A percentile compares a stretch with the other conserved stretches of the same genome.
Evolutionary conservation across 1,139 yeast species (phyloP).

Genomic region (Taphrina pruni): DNA sequence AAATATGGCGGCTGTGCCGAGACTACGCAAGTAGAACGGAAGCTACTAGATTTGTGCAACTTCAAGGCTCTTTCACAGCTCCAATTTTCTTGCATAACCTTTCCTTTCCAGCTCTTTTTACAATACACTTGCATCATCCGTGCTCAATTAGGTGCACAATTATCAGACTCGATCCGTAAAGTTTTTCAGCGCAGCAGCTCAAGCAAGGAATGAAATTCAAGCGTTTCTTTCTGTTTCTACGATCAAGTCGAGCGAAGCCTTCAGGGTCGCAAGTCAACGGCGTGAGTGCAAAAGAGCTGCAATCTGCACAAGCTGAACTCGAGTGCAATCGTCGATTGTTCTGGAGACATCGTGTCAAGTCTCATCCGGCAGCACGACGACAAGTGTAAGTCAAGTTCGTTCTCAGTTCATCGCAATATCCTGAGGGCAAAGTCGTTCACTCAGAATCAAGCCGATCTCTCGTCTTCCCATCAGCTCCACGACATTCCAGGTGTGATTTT

Average conservation of each 20-base stretch:
- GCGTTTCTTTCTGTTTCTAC: background rate
- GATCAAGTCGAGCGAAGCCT: background rate
- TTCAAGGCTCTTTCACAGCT: too few species aligned
- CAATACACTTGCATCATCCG: too few species aligned
- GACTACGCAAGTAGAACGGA: too few species aligned
- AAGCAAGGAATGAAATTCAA: background rate
- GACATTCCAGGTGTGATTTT: background rate
- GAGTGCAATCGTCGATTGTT: background rate
- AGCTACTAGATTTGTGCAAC: too few species aligned
- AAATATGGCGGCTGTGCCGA: too few species aligned
- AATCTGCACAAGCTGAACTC: conserved; percentile 10
- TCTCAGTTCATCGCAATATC: background rate
- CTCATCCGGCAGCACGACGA: background rate
- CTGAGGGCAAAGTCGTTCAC: background rate
- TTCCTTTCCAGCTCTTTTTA: too few species aligned
- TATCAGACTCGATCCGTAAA: too few species aligned
- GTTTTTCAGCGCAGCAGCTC: too few species aligned
- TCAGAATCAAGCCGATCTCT: background rate
- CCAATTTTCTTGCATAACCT: too few species aligned
- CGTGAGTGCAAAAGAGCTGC: background rate
- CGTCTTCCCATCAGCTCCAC: background rate
- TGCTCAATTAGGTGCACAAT: too few species aligned
- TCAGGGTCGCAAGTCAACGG: background rate
- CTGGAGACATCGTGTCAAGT: conserved; percentile 13
- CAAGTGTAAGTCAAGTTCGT: background rate